phyloP scores from a whole-genome alignment of 306 rosid species.

The Carpinus viminea region DNA sequence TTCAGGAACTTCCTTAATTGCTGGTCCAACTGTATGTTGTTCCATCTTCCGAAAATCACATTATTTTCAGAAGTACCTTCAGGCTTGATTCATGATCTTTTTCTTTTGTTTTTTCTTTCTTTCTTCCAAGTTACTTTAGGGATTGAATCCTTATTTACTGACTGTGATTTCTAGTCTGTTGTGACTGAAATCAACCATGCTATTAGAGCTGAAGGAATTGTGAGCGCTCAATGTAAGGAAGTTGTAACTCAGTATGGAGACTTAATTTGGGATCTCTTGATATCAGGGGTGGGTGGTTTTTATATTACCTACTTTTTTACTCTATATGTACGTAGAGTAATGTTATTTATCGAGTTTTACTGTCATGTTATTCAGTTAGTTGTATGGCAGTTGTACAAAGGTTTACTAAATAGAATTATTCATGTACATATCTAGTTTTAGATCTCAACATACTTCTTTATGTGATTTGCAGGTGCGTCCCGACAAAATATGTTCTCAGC shows the following conservation, averaged over 20 bases:
- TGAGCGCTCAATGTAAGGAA: slow-evolving; percentile 72
- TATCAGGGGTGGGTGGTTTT: slow-evolving; percentile 57
- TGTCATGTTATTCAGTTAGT: too few species aligned
- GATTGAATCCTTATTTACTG: slow-evolving; percentile 14
- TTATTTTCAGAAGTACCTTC: not conserved
- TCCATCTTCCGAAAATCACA: slow-evolving; percentile 6
- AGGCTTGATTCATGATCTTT: not conserved
- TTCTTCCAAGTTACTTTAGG: not conserved
- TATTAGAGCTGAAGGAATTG: slow-evolving; percentile 90
- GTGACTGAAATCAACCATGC: slow-evolving; percentile 88
- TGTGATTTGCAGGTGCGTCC: slow-evolving; percentile 59
- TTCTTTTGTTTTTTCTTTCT: not conserved
- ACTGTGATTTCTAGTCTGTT: slow-evolving; percentile 46
- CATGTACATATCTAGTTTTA: slow-evolving; percentile 10
- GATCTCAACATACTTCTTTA: slow-evolving; percentile 17
- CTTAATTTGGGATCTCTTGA: slow-evolving; percentile 73
- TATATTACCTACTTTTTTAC: not conserved
- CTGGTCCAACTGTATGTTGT: slow-evolving; percentile 79
- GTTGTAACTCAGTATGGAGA: slow-evolving; percentile 74
- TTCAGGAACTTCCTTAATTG: slow-evolving; percentile 89
- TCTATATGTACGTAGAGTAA: not conserved
- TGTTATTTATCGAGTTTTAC: too few species aligned
- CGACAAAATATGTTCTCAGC: slow-evolving; percentile 51
- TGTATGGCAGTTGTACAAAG: too few species aligned
- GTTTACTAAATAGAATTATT: too few species aligned